Conservation (phyloP, 352 stramenopile species). For the Pythium phragmitis region DNA sequence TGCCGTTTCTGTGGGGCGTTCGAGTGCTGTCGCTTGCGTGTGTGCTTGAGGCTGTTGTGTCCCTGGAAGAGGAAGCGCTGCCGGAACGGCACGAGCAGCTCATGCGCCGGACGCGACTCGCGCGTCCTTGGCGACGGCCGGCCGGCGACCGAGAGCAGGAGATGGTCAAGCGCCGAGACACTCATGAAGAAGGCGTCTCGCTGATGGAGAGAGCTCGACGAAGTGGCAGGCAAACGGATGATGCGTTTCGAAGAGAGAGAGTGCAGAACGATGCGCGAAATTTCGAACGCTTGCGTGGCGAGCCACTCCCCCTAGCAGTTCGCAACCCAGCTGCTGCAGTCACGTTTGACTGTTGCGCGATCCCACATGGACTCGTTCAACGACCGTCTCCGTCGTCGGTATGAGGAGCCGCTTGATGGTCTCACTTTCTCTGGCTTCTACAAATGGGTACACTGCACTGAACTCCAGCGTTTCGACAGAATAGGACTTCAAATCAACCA, state of each 20-base stretch:
- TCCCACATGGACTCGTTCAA: no score
- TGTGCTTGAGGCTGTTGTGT: not conserved
- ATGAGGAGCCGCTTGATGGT: no score
- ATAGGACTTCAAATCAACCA: no score
- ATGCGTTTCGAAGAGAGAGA: not conserved
- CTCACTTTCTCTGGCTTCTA: no score
- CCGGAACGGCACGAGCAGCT: slow-evolving; percentile 7
- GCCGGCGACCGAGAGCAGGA: slow-evolving; percentile 19
- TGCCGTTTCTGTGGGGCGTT: no score
- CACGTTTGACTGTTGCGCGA: no score
- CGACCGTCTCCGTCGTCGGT: no score
- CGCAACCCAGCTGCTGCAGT: no score
- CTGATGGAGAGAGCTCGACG: not conserved
- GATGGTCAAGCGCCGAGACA: slow-evolving; percentile 24
- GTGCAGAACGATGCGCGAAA: not conserved
- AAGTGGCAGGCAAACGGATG: not conserved
- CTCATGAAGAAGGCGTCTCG: slow-evolving; percentile 8
- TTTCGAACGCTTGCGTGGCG: no score
- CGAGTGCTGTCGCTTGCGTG: slow-evolving; percentile 3
- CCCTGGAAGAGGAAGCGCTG: not conserved
- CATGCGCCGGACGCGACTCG: slow-evolving; percentile 1
- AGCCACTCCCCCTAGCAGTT: no score
- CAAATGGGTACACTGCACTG: no score
- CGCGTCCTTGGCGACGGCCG: slow-evolving; percentile 15
- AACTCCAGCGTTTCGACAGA: no score